Percentiles rank a stretch among this genome's conserved stretches.
Evolutionary conservation across 2,329 filamentous ascomycete genomes (phyloP).

Genomic region (Corniculantispora saksenae): DNA sequence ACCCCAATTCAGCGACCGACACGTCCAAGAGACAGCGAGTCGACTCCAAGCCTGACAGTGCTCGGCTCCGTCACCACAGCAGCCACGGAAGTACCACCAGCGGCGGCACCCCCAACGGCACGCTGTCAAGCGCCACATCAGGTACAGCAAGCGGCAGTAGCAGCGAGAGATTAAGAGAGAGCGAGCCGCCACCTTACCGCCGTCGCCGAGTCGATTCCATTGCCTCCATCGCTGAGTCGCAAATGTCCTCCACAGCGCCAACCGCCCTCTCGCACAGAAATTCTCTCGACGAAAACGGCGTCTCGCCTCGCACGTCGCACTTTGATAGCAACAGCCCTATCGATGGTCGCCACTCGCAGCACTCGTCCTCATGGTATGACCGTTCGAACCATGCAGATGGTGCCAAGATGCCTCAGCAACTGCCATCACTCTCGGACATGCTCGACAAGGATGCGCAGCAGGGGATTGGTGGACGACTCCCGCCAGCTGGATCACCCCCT

Average conservation of each 20-base stretch:
- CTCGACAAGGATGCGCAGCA: conserved; percentile 38
- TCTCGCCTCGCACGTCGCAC: conserved; percentile 43
- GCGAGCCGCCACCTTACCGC: conserved; percentile 48
- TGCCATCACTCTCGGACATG: conserved; percentile 52
- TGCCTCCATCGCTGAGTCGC: conserved; percentile 48
- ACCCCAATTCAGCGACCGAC: conserved; percentile 44
- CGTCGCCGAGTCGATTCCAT: conserved; percentile 51
- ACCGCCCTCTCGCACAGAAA: conserved; percentile 37
- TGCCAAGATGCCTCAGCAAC: conserved; percentile 32
- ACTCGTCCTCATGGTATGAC: conserved; percentile 31
- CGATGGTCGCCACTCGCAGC: conserved; percentile 30
- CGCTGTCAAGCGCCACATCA: conserved; percentile 37
- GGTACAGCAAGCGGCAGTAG: conserved; percentile 43
- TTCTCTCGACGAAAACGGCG: conserved; percentile 44
- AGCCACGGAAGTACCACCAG: conserved; percentile 44
- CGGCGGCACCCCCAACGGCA: conserved; percentile 40
- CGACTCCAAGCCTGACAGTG: conserved; percentile 43
- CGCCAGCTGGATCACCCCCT: background rate
- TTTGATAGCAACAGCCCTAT: conserved; percentile 37
- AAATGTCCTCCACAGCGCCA: conserved; percentile 41
- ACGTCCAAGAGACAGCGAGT: conserved; percentile 43
- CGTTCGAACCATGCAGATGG: conserved; percentile 25
- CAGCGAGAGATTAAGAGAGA: conserved; percentile 49
- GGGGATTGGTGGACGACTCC: background rate
- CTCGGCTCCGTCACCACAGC: conserved; percentile 38